phyloP scores from a whole-genome alignment of 2,329 filamentous ascomycete species.

The Aspergillus luchuensis region DNA sequence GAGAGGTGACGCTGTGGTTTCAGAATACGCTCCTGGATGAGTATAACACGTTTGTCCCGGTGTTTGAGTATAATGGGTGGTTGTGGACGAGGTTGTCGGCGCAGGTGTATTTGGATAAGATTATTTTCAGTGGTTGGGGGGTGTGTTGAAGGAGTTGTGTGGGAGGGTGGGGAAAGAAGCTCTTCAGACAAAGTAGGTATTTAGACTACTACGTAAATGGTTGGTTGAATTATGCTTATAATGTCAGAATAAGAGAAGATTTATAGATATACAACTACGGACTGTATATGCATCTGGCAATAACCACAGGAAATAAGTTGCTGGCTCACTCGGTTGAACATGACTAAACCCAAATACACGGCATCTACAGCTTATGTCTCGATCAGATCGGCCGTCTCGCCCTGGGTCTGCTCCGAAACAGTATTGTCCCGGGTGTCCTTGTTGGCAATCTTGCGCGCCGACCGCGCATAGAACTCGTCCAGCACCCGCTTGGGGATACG shows the following conservation, averaged over 20 bases:
- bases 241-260: no score
- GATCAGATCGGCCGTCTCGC: conserved; percentile 43
- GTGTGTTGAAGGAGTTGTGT: conserved; percentile 60
- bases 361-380: conserved; percentile 35
- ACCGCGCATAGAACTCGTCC: conserved; percentile 77
- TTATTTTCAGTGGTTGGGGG: conserved; percentile 74
- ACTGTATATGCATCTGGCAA: conserved; percentile 16
- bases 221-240: no score
- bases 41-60: conserved; percentile 71
- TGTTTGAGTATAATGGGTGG: conserved; percentile 61
- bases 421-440: conserved; percentile 53
- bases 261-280: conserved; percentile 19
- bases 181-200: not conserved
- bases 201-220: no score
- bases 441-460: conserved; percentile 45
- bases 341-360: conserved; percentile 11
- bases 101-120: conserved; percentile 79
- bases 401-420: conserved; percentile 30
- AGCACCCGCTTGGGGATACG: conserved; percentile 83
- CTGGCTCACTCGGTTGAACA: conserved; percentile 13
- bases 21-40: conserved; percentile 55
- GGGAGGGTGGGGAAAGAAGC: conserved; percentile 52
- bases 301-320: conserved; percentile 13
- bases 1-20: conserved; percentile 60
- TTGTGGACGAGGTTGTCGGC: conserved; percentile 75